Percentiles rank a stretch among this genome's conserved stretches.
phyloP scores from a whole-genome alignment of 345 rosid genomes.

The Salix udensis region DNA sequence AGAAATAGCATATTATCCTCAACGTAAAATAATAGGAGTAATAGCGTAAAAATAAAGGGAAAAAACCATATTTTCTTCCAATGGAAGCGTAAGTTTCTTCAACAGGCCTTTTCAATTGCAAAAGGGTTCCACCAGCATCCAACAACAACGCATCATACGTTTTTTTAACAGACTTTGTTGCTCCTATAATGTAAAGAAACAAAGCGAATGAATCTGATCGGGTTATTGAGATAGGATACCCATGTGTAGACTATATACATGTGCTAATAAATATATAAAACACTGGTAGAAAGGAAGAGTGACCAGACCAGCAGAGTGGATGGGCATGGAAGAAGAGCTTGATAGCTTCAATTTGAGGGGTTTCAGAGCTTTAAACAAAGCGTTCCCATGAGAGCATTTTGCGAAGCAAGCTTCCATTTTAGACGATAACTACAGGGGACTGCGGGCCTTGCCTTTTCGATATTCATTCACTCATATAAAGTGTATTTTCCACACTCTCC shows the following conservation, averaged over 20 bases:
- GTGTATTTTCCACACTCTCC: too few species aligned
- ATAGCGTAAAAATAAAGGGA: not conserved
- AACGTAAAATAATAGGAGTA: too few species aligned
- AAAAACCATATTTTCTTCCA: slow-evolving; percentile 68
- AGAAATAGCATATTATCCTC: not conserved
- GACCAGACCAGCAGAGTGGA: slow-evolving; percentile 35
- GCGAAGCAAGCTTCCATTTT: slow-evolving; percentile 60
- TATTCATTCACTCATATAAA: too few species aligned
- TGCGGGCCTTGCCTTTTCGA: too few species aligned
- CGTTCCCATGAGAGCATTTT: slow-evolving; percentile 41
- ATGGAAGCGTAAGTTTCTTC: slow-evolving; percentile 73
- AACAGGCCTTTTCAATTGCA: slow-evolving; percentile 72
- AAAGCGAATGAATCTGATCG: not conserved
- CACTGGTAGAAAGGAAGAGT: not conserved
- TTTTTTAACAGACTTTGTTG: slow-evolving; percentile 32
- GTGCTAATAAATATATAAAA: not conserved
- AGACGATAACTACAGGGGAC: not conserved
- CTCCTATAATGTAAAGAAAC: slow-evolving; percentile 3
- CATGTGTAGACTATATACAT: not conserved
- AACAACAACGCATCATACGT: slow-evolving; percentile 73
- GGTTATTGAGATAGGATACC: not conserved
- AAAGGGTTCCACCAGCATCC: slow-evolving; percentile 91
- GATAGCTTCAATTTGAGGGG: slow-evolving; percentile 31
- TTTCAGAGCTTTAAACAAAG: slow-evolving; percentile 39
- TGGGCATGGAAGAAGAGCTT: slow-evolving; percentile 33